phyloP scores from a whole-genome alignment of 495 filamentous ascomycete genomes.

The Penicillium daleae region DNA sequence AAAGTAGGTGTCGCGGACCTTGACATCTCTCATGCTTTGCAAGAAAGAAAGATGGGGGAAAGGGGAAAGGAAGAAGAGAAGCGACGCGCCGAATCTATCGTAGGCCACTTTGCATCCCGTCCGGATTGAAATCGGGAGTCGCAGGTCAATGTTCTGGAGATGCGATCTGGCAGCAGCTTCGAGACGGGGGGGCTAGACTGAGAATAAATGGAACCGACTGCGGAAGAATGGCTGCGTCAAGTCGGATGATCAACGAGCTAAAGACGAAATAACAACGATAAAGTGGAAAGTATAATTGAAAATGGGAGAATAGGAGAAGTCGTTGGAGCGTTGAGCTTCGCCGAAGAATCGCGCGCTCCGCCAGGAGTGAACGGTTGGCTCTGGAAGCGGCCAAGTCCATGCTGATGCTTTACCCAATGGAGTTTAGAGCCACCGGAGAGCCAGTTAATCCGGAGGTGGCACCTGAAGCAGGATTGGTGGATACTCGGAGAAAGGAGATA shows the following conservation, averaged over 20 bases:
- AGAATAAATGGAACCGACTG: constrained; percentile 17
- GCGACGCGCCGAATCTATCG: constrained; percentile 23
- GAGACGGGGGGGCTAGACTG: constrained; percentile 24
- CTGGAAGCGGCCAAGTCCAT: constrained; percentile 31
- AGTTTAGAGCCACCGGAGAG: constrained; percentile 30
- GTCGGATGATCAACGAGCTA: constrained; percentile 2
- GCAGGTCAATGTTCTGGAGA: constrained; percentile 30
- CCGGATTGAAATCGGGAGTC: constrained; percentile 20
- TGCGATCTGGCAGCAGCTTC: constrained; percentile 42
- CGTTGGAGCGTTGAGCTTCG: not conserved
- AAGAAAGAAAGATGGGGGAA: constrained; percentile 14
- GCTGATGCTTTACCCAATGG: constrained; percentile 40
- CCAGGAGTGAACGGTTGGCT: constrained; percentile 16
- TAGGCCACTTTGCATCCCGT: constrained; percentile 40
- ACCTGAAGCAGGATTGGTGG: too few relatives aligned
- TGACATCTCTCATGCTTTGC: constrained; percentile 62
- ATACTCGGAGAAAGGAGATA: too few relatives aligned
- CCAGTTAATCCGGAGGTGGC: not conserved
- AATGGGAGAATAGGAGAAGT: not conserved
- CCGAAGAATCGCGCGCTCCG: constrained; percentile 10
- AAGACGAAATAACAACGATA: not conserved
- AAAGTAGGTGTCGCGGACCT: constrained; percentile 61
- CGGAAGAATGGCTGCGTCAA: not conserved
- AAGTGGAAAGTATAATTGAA: not conserved
- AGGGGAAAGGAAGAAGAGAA: constrained; percentile 16